Evolutionary conservation across 768 basidiomycete genomes (phyloP).

Genomic region (Chalciporus pseudorubinellus): DNA sequence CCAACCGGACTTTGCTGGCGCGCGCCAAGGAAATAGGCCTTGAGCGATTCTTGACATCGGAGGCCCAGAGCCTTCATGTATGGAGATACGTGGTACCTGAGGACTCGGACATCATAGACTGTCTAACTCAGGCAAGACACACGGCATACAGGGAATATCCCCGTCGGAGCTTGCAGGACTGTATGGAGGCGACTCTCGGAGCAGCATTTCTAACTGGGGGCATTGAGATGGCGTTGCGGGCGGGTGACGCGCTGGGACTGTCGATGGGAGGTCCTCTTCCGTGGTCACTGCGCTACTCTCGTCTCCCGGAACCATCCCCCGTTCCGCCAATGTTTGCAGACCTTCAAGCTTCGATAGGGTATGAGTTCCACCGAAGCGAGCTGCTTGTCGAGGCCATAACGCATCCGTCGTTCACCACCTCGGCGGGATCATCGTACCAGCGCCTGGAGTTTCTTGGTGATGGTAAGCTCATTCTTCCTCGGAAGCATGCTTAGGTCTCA

Average conservation of each 20-base stretch:
- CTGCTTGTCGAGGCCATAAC: slow-evolving; percentile 79
- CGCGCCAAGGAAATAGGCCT: slow-evolving; percentile 65
- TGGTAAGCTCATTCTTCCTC: slow-evolving; percentile 46
- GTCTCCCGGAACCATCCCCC: slow-evolving; percentile 29
- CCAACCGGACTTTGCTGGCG: slow-evolving; percentile 66
- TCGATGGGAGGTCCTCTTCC: slow-evolving; percentile 69
- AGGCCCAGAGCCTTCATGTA: slow-evolving; percentile 46
- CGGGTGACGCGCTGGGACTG: slow-evolving; percentile 64
- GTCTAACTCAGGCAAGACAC: slow-evolving; percentile 26
- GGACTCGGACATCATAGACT: slow-evolving; percentile 35
- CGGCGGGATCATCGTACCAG: slow-evolving; percentile 68
- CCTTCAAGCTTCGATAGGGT: slow-evolving; percentile 66
- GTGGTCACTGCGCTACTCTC: slow-evolving; percentile 61
- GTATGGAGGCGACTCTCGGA: slow-evolving; percentile 83
- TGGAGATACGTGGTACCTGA: slow-evolving; percentile 58
- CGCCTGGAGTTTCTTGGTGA: slow-evolving; percentile 89
- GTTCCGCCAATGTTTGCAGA: slow-evolving; percentile 47
- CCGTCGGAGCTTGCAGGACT: slow-evolving; percentile 77
- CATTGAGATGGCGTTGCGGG: slow-evolving; percentile 60
- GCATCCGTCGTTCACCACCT: slow-evolving; percentile 69
- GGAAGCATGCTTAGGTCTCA: slow-evolving; percentile 4
- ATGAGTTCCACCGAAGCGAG: slow-evolving; percentile 61
- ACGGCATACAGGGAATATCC: slow-evolving; percentile 49
- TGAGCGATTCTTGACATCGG: slow-evolving; percentile 61
- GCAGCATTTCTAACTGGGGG: slow-evolving; percentile 75